Conservation (phyloP, 768 basidiomycete species). For the Kwoniella bestiolae region DNA sequence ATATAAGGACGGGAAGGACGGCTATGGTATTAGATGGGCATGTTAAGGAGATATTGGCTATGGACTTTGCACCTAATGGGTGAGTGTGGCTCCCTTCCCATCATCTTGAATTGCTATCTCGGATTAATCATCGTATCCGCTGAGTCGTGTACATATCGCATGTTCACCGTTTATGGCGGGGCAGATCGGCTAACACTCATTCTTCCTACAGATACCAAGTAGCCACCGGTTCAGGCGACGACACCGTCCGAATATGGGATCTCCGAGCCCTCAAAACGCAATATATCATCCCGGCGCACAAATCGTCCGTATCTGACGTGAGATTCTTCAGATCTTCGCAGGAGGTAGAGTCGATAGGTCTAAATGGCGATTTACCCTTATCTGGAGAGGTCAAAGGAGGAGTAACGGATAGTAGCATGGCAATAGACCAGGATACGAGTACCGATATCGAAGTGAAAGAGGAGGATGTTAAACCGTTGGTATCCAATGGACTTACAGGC, state of each 20-base stretch:
- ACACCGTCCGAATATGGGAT: conserved; percentile 99
- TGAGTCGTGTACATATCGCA: too few species aligned
- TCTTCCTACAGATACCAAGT: conserved; percentile 79
- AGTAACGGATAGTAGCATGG: conserved; percentile 9
- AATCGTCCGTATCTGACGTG: conserved; percentile 91
- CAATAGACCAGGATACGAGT: conserved; percentile 24
- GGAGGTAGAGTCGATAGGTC: conserved; percentile 29
- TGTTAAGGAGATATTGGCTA: conserved; percentile 84
- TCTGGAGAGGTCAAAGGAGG: conserved; percentile 10
- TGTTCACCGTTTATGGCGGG: not conserved
- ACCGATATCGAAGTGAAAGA: conserved; percentile 23
- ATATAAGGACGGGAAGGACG: conserved; percentile 88
- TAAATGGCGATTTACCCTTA: conserved; percentile 6
- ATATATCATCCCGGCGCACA: conserved; percentile 95
- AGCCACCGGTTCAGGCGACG: conserved; percentile 94
- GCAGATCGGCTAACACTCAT: not conserved
- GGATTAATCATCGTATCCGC: not conserved
- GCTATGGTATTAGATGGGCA: conserved; percentile 99
- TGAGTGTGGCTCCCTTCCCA: conserved; percentile 61
- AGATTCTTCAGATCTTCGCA: conserved; percentile 75
- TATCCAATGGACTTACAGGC: not conserved
- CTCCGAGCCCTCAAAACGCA: conserved; percentile 88
- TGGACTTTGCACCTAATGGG: conserved; percentile 96
- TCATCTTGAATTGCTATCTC: not conserved
- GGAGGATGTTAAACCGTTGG: conserved; percentile 27